Evolutionary conservation across 768 basidiomycete genomes (phyloP), one percentile per base, ranked within the genome.

Genomic region (Russula vinacea): DNA sequence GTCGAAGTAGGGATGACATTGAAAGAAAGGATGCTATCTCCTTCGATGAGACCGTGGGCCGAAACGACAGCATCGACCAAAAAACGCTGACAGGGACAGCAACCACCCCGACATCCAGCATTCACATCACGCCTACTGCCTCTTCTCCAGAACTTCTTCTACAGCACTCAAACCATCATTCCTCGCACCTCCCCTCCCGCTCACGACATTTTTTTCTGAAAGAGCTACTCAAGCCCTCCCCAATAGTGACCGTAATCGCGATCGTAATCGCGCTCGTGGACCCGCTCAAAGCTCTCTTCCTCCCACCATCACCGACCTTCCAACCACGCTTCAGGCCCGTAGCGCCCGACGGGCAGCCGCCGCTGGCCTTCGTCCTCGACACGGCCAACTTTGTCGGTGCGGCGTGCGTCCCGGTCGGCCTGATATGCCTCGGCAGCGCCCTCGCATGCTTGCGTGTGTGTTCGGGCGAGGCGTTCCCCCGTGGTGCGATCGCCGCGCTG

Each of bases 301-400:
- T 86, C 2, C 57, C 74, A 14, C 76, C 84, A 3, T 74, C 78
- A 1, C 77, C 78, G 1, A 74, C 77, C 37, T 1, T 66, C 74
- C 40, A 84, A 81, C 59, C 78, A 79, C 4, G 51, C 75, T 26
- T 56, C 19, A 62, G 57, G 11, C 68, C 68, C 6, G 13, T 29
- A 7, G 84, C 85, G 0, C 88, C 88, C 0, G 88, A 89, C 67
- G 86, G 87, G 0, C 77, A 82, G 64, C 86, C 88, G 1, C 87
- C 87, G 0, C 81, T 89, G 19, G 79, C 83, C 0, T 80, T 89
- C 65, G 50, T 89, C 42, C 69, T 85, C 60, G 83, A 87, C 60
- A 81, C 83, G 0, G 74, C 82, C 0, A 72, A 75, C 1, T 89
- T 89, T 68, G 77, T 88, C 42, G 86, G 88, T 0, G 80, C 73